Percentiles rank a stretch among this genome's conserved stretches.
Evolutionary conservation across 2,329 filamentous ascomycete genomes (phyloP).

Genomic region (Aspergillus terreus): DNA sequence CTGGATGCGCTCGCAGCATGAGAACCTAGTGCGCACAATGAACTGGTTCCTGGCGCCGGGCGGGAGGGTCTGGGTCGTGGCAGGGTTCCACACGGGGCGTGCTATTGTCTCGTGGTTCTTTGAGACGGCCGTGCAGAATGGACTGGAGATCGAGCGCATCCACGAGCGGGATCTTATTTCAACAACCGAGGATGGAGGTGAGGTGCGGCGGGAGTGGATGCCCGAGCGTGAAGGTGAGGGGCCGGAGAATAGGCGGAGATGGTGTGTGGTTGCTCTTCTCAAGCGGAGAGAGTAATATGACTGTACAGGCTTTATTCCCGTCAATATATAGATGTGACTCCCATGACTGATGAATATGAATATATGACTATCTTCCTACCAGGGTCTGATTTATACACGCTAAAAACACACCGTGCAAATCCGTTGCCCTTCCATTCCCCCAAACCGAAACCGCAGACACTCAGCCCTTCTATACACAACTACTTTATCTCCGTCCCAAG

Average conservation of each 20-base stretch:
- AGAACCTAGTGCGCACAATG: constrained; percentile 53
- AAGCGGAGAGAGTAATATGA: no score
- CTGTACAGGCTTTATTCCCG: no score
- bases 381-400: constrained; percentile 31
- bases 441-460: constrained; percentile 86
- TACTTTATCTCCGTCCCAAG: constrained; percentile 41
- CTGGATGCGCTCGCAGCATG: constrained; percentile 58
- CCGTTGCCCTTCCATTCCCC: constrained; percentile 80
- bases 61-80: constrained; percentile 48
- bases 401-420: constrained; percentile 84
- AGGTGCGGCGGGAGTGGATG: no score
- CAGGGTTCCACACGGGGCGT: constrained; percentile 59
- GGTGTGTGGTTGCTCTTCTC: constrained; percentile 36
- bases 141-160: constrained; percentile 50
- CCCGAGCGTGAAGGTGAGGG: no score
- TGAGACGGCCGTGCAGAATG: constrained; percentile 41
- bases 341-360: no score
- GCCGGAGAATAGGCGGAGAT: constrained; percentile 52
- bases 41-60: constrained; percentile 49
- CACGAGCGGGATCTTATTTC: constrained; percentile 53
- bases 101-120: constrained; percentile 56
- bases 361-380: no score
- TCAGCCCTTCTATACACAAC: constrained; percentile 64
- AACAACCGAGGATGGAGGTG: constrained; percentile 29
- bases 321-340: no score